These are phyloP conservation scores for Candida anglica DNA, from an alignment of 805 yeast genomes.

Conservation along the genomic window DNA sequence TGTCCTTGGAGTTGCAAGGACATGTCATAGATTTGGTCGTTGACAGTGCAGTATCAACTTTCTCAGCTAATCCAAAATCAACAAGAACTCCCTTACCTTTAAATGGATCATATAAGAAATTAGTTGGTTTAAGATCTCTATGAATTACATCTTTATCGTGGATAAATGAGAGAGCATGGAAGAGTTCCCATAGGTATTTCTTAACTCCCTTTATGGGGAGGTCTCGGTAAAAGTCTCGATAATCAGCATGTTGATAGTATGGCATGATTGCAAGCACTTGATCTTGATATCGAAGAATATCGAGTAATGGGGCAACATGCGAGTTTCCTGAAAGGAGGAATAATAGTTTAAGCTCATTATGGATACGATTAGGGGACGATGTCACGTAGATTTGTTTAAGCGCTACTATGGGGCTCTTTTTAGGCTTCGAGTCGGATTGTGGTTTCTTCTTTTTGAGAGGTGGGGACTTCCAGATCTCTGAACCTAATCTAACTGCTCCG, in stretches of 20 bases:
- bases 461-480: conserved; percentile 44
- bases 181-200: conserved; percentile 72
- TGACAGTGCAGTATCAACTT: conserved; percentile 14
- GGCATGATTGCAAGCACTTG: conserved; percentile 93
- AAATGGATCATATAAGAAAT: conserved; percentile 65
- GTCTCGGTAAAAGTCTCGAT: conserved; percentile 79
- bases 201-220: conserved; percentile 77
- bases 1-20: conserved; percentile 46
- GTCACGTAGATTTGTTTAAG: conserved; percentile 92
- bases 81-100: conserved; percentile 76
- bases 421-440: conserved; percentile 8
- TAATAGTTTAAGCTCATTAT: conserved; percentile 78
- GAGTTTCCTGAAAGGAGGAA: conserved; percentile 64
- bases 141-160: conserved; percentile 38
- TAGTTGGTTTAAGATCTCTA: conserved; percentile 50
- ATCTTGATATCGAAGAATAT: conserved; percentile 82
- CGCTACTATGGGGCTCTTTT: conserved; percentile 62
- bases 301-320: conserved; percentile 83
- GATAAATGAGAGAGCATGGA: conserved; percentile 70
- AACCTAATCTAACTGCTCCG: conserved; percentile 32
- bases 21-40: conserved; percentile 36
- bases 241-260: conserved; percentile 86
- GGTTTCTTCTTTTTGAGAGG: conserved; percentile 27
- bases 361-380: conserved; percentile 87
- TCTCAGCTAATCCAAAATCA: conserved; percentile 90